Evolutionary conservation across 2,329 filamentous ascomycete species (phyloP).

Genomic region (Pseudogymnoascus sp.): DNA sequence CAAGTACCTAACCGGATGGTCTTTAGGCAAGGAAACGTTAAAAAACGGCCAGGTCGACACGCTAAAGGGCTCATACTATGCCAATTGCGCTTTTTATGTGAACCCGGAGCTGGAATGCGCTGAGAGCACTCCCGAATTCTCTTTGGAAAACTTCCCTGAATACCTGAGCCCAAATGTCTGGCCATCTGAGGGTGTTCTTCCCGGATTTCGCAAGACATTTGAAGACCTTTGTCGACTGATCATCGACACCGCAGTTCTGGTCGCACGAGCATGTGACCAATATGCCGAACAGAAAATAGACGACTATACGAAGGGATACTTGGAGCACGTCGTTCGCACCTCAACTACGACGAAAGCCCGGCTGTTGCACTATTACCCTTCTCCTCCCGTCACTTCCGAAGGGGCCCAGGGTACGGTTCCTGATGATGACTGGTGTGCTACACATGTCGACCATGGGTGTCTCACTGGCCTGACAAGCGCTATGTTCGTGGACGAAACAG

Average conservation of each 20-base stretch:
- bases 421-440: constrained; percentile 92
- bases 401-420: constrained; percentile 33
- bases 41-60: constrained; percentile 72
- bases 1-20: constrained; percentile 69
- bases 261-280: constrained; percentile 81
- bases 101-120: constrained; percentile 56
- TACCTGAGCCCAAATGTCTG: constrained; percentile 88
- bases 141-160: constrained; percentile 64
- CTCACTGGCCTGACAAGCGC: constrained; percentile 89
- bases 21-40: constrained; percentile 72
- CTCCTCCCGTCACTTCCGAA: constrained; percentile 32
- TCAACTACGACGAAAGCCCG: constrained; percentile 87
- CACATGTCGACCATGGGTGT: constrained; percentile 85
- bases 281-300: constrained; percentile 75
- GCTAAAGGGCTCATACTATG: constrained; percentile 77
- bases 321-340: constrained; percentile 78
- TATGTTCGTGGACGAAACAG: constrained; percentile 84
- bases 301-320: constrained; percentile 68
- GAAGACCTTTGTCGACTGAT: constrained; percentile 74
- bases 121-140: constrained; percentile 51
- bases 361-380: constrained; percentile 87
- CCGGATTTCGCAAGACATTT: constrained; percentile 67
- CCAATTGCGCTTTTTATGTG: constrained; percentile 74
- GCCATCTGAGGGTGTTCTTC: constrained; percentile 62
- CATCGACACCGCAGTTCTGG: constrained; percentile 81